phyloP scores from a whole-genome alignment of 257 asterid genomes.

The Lavandula angustifolia region DNA sequence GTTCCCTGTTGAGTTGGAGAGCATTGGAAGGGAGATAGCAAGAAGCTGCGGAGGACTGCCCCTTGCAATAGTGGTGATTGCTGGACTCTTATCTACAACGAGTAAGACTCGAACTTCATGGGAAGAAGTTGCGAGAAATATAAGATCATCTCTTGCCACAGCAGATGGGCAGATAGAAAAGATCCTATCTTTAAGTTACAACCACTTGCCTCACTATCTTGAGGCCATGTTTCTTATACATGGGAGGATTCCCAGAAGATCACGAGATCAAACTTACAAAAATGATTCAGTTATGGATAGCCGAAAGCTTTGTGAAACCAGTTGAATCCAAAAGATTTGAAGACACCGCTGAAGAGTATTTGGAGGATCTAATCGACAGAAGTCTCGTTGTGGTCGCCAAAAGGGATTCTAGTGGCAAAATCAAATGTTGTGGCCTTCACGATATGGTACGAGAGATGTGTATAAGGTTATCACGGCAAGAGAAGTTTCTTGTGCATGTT shows the following conservation, averaged over 20 bases:
- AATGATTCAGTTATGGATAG: not conserved
- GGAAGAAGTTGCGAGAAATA: not conserved
- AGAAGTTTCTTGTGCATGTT: not conserved
- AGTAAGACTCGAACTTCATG: not conserved
- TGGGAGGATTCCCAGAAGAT: not conserved
- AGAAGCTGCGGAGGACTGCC: slow-evolving; percentile 16
- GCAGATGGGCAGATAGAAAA: not conserved
- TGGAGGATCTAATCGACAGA: slow-evolving; percentile 16
- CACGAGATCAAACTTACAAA: not conserved
- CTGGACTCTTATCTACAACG: not conserved
- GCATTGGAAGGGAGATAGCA: not conserved
- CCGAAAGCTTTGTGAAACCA: slow-evolving; percentile 19
- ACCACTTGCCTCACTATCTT: slow-evolving; percentile 6
- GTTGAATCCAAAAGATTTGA: not conserved
- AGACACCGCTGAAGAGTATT: slow-evolving; percentile 19
- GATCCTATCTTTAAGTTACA: slow-evolving; percentile 1
- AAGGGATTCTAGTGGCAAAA: slow-evolving; percentile 11
- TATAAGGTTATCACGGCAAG: not conserved
- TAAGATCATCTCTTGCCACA: not conserved
- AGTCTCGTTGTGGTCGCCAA: slow-evolving; percentile 5
- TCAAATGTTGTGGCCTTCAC: slow-evolving; percentile 17
- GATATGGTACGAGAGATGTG: slow-evolving; percentile 29
- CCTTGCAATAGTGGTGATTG: slow-evolving; percentile 5
- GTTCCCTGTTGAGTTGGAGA: slow-evolving; percentile 8
- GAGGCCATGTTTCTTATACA: slow-evolving; percentile 3